Conservation (phyloP, 2,329 filamentous ascomycete genomes). For the Pseudomassariella vexata region DNA sequence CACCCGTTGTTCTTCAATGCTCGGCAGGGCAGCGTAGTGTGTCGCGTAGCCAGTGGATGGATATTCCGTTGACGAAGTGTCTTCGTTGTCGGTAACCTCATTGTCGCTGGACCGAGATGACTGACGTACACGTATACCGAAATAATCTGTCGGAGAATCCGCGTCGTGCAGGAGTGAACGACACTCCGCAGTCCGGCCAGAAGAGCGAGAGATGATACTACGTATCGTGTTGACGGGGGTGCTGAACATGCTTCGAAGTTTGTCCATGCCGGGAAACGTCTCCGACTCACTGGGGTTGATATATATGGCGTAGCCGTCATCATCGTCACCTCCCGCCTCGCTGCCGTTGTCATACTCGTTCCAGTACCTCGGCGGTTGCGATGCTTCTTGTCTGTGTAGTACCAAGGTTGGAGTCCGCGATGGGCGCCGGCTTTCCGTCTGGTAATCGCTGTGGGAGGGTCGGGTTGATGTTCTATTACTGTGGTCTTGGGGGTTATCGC, state of each 20-base stretch:
- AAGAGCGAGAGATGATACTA: neutral
- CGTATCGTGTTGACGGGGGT: constrained; percentile 45
- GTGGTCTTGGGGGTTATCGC: constrained; percentile 8
- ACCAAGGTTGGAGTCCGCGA: constrained; percentile 11
- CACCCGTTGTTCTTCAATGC: constrained; percentile 44
- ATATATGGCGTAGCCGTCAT: constrained; percentile 66
- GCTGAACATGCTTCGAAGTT: constrained; percentile 47
- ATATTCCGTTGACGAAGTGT: constrained; percentile 47
- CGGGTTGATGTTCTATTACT: constrained; percentile 10
- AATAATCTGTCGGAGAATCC: constrained; percentile 18
- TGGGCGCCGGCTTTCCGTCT: constrained; percentile 7
- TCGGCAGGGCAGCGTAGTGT: constrained; percentile 48
- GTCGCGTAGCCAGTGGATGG: constrained; percentile 44
- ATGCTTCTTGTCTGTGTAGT: constrained; percentile 25
- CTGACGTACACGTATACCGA: constrained; percentile 15
- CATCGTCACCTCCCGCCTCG: constrained; percentile 53
- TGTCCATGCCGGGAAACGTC: constrained; percentile 58
- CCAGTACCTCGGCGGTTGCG: constrained; percentile 53
- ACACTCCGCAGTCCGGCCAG: constrained; percentile 13
- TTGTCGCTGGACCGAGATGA: constrained; percentile 13
- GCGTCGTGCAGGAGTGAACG: constrained; percentile 19
- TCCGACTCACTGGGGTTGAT: constrained; percentile 61
- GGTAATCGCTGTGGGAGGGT: constrained; percentile 8
- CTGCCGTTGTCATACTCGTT: constrained; percentile 84
- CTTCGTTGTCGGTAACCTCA: constrained; percentile 36